Percentiles rank a stretch among this genome's conserved stretches.
These are phyloP conservation scores for Bipolaris cookei DNA, from an alignment of 2,329 filamentous ascomycete species.

Conservation along the genomic window DNA sequence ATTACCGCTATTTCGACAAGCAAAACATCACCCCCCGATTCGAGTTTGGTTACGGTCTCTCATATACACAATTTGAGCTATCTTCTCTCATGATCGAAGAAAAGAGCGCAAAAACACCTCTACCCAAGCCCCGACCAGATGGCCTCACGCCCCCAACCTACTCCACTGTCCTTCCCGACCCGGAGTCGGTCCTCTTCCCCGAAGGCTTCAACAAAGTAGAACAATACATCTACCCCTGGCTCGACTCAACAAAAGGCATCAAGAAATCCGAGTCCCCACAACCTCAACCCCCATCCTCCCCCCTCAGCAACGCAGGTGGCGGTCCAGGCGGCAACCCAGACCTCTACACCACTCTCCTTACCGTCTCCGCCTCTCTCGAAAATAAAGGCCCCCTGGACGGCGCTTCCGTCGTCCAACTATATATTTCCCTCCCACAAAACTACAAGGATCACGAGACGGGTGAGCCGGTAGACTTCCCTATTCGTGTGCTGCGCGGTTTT, in stretches of 20 bases:
- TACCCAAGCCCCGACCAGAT: conserved; percentile 44
- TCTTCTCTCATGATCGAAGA: conserved; percentile 56
- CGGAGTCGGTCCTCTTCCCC: conserved; percentile 67
- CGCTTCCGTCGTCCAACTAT: conserved; percentile 64
- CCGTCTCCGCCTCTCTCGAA: conserved; percentile 60
- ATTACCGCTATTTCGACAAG: conserved; percentile 90
- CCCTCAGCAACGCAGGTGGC: conserved; percentile 69
- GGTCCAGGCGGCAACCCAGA: conserved; percentile 72
- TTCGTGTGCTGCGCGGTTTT: conserved; percentile 51
- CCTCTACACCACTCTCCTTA: conserved; percentile 64
- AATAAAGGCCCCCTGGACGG: conserved; percentile 67
- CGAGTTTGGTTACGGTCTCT: conserved; percentile 85
- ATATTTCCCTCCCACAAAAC: conserved; percentile 57
- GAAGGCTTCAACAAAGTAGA: conserved; percentile 64
- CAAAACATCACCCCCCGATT: conserved; percentile 75
- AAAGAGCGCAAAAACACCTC: conserved; percentile 54
- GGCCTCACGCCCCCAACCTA: conserved; percentile 54
- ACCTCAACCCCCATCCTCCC: conserved; percentile 60
- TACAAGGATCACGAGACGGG: conserved; percentile 52
- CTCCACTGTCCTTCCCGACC: conserved; percentile 60
- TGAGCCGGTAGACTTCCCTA: conserved; percentile 64
- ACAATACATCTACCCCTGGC: conserved; percentile 78
- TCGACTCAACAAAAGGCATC: conserved; percentile 59
- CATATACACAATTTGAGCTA: conserved; percentile 76
- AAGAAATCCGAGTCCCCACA: conserved; percentile 57